Conservation (phyloP, 208 protist genomes). For the Ichthyophonus hoferi region DNA sequence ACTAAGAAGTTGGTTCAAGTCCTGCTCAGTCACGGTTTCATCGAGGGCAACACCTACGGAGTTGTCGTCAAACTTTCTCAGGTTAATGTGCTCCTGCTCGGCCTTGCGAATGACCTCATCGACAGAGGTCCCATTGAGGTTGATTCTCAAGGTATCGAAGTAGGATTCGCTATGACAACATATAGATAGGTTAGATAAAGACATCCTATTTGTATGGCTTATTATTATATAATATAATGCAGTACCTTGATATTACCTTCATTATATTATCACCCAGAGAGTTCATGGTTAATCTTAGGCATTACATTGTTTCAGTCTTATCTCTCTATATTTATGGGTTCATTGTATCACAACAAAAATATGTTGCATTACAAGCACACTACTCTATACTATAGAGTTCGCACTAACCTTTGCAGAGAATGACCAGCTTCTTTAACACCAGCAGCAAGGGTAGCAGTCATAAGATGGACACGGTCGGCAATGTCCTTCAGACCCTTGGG, state of each 20-base stretch:
- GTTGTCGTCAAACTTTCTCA: conserved; percentile 68
- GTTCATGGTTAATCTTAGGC: too few species aligned
- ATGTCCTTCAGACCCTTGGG: conserved; percentile 83
- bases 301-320: too few species aligned
- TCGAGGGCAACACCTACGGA: conserved; percentile 76
- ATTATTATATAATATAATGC: too few species aligned
- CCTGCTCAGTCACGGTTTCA: conserved; percentile 77
- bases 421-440: conserved; percentile 73
- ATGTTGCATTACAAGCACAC: too few species aligned
- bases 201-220: too few species aligned
- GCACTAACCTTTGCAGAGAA: background rate
- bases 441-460: conserved; percentile 71
- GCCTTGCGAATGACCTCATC: background rate
- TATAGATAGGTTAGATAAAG: too few species aligned
- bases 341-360: too few species aligned
- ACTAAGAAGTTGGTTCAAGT: conserved; percentile 73
- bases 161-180: conserved; percentile 5
- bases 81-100: conserved; percentile 71
- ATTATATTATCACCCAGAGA: too few species aligned
- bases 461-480: conserved; percentile 75
- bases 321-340: too few species aligned
- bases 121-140: background rate
- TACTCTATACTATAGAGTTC: too few species aligned
- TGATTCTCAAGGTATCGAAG: conserved; percentile 15
- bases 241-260: too few species aligned